Conservation (phyloP, 306 rosid species). For the Prunus mume region DNA sequence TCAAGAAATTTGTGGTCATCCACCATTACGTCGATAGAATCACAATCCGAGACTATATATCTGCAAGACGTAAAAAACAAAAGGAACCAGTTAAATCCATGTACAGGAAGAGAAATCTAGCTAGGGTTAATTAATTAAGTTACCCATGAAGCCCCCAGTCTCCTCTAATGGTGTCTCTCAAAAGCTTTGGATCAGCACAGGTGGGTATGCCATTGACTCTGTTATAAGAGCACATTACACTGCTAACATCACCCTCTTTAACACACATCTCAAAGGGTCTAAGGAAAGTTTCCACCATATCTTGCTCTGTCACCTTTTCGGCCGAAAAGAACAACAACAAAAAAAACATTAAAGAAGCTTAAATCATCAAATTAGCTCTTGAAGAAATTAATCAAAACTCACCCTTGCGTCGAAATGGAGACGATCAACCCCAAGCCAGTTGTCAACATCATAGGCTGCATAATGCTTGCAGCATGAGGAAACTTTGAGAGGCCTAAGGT, state of each 20-base stretch:
- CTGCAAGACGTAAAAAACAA: not conserved
- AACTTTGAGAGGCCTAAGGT: constrained; percentile 17
- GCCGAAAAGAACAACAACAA: not conserved
- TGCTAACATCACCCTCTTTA: constrained; percentile 25
- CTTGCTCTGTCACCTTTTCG: constrained; percentile 12
- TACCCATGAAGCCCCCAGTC: constrained; percentile 24
- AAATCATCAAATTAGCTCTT: not conserved
- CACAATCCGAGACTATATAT: constrained; percentile 27
- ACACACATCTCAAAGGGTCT: constrained; percentile 24
- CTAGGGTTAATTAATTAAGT: no score
- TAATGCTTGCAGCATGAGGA: constrained; percentile 20
- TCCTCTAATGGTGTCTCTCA: constrained; percentile 15
- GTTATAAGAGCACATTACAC: constrained; percentile 22
- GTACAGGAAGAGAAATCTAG: no score
- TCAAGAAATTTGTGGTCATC: constrained; percentile 5
- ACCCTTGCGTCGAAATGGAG: constrained; percentile 10
- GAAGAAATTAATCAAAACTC: not conserved
- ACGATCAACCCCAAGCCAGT: constrained; percentile 20
- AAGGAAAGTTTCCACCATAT: constrained; percentile 14
- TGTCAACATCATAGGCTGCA: constrained; percentile 14
- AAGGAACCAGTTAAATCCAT: no score
- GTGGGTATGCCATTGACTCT: constrained; percentile 12
- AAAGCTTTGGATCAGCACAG: constrained; percentile 20
- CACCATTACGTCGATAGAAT: constrained; percentile 18
- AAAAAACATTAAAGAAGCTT: not conserved